Evolutionary conservation across 2,329 filamentous ascomycete genomes (phyloP), one percentile per base, ranked within the genome.

Genomic region (Elsinoe ampelina): DNA sequence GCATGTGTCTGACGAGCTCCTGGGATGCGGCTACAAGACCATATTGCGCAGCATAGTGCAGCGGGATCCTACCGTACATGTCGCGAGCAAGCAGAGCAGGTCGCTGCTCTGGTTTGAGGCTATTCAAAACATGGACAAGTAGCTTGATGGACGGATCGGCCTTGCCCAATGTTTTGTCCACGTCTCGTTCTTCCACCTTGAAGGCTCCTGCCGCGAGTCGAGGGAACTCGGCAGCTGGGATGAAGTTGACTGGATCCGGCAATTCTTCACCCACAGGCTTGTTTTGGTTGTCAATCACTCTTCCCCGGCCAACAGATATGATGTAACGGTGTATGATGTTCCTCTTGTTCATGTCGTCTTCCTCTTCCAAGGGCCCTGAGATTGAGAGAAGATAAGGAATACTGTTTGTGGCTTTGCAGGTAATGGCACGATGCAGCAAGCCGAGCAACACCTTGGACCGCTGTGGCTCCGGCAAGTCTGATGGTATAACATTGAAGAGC

Each of bases 41-140:
- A 67, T 95, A 95, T 68, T 97, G 90, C 0, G 93, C 92, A 2
- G 90, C 90, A 67, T 96, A 96, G 69, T 97, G 92, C 10, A 97
- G 77, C 1, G 92, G 90, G 12, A 92, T 79, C 3, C 92, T 86
- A 2, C 89, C 91, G 59, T 92, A 87, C 0, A 83, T 79, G 71
- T 97, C 92, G 58, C 80, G 83, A 11, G 81, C 80, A 51, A 80
- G 75, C 10, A 97, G 74, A 0, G 86, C 85, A 11, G 69, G 62
- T 10, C 85, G 81, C 63, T 97, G 92, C 8, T 80, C 74, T 0
- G 80, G 77, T 10, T 76, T 80, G 6, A 98, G 77, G 26, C 78
- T 76, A 47, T 90, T 84, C 3, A 98, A 76, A 6, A 85, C 65
- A 65, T 79, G 79, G 13, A 73, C 64, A 19, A 86, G 68, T 26